Base-by-base conservation (phyloP, 2,329 filamentous ascomycete genomes). In the Cladosporium sp. region DNA sequence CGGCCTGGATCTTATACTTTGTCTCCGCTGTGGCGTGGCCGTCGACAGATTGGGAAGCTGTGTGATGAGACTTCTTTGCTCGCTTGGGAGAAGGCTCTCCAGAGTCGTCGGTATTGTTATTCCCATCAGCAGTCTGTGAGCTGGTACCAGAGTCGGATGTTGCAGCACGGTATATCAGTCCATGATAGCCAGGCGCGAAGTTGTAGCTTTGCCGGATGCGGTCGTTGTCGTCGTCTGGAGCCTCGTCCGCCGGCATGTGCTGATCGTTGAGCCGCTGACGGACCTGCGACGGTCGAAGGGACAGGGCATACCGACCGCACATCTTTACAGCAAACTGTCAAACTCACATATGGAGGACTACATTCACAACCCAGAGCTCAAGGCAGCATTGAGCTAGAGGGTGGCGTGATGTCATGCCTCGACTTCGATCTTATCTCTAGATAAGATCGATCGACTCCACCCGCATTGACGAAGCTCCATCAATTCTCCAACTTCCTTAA, bases 141-240 rank as follows among this genome's bases (percentile, higher is more conserved):
- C 40, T 18, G 14, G 48, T 40, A 1, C 48, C 48, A 37, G 48
- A 50, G 54, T 85, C 82, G 10, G 83, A 77, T 5, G 80, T 78
- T 48, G 89, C 82, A 33, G 89, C 89, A 54, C 90, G 83, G 67
- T 95, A 95, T 22, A 97, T 87, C 19, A 93, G 76, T 33, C 93
- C 92, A 63, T 86, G 79, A 56, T 89, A 87, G 0, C 91, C 87
- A 0, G 93, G 93, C 0, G 92, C 89, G 66, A 98, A 95, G 68
- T 97, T 97, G 73, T 95, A 95, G 34, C 81, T 89, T 65, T 89
- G 86, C 35, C 87, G 81, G 33, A 83, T 72, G 43, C 74, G 80
- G 14, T 88, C 82, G 60, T 95, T 88, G 18, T 89, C 83, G 61
- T 95, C 89, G 3, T 80, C 79, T 0, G 88, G 87, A 1, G 80